Base-by-base conservation (phyloP, 139 green algal species). In the Pycnococcus provasolii region DNA sequence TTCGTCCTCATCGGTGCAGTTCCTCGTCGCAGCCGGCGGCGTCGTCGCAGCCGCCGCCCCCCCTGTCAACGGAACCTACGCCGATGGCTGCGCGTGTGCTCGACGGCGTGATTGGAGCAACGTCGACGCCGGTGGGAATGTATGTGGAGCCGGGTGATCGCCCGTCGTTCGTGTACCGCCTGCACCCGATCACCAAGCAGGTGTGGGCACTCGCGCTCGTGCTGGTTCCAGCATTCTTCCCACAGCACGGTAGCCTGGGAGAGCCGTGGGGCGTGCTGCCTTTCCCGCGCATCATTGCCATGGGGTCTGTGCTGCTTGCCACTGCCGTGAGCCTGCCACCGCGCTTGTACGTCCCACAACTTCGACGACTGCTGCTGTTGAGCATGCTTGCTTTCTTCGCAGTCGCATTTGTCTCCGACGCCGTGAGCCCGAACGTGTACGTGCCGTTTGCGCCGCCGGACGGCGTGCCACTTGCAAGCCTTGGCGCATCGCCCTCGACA, bases 181-280 rank as follows among this genome's bases (percentile, higher is more conserved):
- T 76, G 39, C 62, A 76, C 45, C 62, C 70, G 7, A n/a, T 62
- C 2, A 46, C 68, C 8, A 76, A 76, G 52, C 70, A 76, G 70
- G 70, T 68, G 46, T 91, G 86, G 86, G 75, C 90, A 58, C 44
- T 92, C 3, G 64, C 75, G 2, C 45, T 88, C 39, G 83, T 89
- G 64, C n/a, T 89, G 15, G 63, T 87, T 37, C 70, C 70, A 15
- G 50, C 70, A 0, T 79, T 88, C 26, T 74, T 83, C 0, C 37
- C 26, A 4, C 62, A 65, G 1, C 9, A 37, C 3, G 43, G 64
- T 26, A 42, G 63, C 4, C 26, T 64, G 1, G 52, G 37, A n/a
- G 53, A 65, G 7, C 48, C 15, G 2, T 43, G 37, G 1, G n/a
- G 43, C 1, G 11, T 74, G 9, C n/a, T 3, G 1, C 60, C 42